A percentile compares a stretch with the other conserved stretches of the same genome.
Evolutionary conservation across 2,329 filamentous ascomycete species (phyloP).

Genomic region (Fusarium sp.): DNA sequence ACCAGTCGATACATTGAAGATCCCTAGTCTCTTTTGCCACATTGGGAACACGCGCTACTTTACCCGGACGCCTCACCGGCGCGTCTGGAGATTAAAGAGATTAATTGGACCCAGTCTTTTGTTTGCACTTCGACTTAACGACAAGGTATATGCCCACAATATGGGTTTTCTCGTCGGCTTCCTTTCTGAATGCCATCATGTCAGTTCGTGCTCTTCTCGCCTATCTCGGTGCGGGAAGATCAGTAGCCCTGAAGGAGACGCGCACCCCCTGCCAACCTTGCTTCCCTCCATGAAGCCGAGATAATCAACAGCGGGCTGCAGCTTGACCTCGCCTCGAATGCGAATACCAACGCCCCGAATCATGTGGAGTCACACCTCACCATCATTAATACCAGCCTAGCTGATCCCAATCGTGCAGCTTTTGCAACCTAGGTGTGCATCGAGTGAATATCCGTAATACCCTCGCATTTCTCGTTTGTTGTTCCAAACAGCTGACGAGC

Average conservation of each 20-base stretch:
- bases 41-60: conserved; percentile 29
- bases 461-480: background rate
- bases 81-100: conserved; percentile 45
- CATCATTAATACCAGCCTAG: conserved; percentile 8
- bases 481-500: background rate
- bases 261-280: conserved; percentile 36
- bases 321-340: background rate
- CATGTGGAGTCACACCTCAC: conserved; percentile 32
- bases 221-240: conserved; percentile 47
- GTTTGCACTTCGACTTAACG: conserved; percentile 29
- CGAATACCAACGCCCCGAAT: background rate
- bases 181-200: conserved; percentile 16
- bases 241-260: conserved; percentile 36
- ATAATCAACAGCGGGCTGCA: conserved; percentile 12
- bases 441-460: background rate
- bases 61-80: conserved; percentile 41
- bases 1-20: conserved; percentile 21
- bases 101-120: conserved; percentile 40
- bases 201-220: conserved; percentile 41
- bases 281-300: conserved; percentile 6
- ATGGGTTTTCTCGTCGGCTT: background rate
- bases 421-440: conserved; percentile 15
- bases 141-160: conserved; percentile 2
- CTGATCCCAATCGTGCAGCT: background rate
- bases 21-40: conserved; percentile 23